phyloP scores from a whole-genome alignment of 75 land plant species.

The Cupressus sempervirens region DNA sequence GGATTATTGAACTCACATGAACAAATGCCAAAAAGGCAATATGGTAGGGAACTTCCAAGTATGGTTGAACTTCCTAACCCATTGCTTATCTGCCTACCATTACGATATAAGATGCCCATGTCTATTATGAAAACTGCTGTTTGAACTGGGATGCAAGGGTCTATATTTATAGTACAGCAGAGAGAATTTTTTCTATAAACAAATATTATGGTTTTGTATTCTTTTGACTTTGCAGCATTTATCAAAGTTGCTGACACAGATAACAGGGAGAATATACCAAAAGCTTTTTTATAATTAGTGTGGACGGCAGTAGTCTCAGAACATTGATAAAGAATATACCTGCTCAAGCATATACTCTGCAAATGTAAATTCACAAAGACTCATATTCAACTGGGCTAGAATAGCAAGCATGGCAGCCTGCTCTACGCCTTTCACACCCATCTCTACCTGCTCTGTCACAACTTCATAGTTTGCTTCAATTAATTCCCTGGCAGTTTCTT shows the following conservation, averaged over 20 bases:
- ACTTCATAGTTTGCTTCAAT: conserved; percentile 75
- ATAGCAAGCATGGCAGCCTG: conserved; percentile 82
- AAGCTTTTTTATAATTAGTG: not conserved
- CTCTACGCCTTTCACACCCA: conserved; percentile 58
- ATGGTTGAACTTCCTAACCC: not conserved
- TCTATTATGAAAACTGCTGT: not conserved
- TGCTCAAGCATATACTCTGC: conserved; percentile 38
- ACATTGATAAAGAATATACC: conserved; percentile 33
- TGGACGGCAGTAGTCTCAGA: too few species aligned
- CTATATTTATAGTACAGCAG: not conserved
- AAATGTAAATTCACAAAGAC: conserved; percentile 40
- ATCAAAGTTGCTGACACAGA: not conserved
- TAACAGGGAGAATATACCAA: not conserved
- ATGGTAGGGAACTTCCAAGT: not conserved
- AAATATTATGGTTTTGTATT: not conserved
- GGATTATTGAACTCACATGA: not conserved
- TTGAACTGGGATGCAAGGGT: not conserved
- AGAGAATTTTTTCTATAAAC: not conserved
- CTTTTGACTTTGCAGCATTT: not conserved
- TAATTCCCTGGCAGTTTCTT: conserved; percentile 43
- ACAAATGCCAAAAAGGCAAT: not conserved
- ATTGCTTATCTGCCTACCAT: not conserved
- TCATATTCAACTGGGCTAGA: conserved; percentile 62
- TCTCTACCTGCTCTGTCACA: conserved; percentile 56
- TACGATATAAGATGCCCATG: not conserved